A percentile compares a stretch with the other conserved stretches of the same genome.
phyloP scores from a whole-genome alignment of 176 grass and related monocot genomes.

The Miscanthus lutarioriparius region DNA sequence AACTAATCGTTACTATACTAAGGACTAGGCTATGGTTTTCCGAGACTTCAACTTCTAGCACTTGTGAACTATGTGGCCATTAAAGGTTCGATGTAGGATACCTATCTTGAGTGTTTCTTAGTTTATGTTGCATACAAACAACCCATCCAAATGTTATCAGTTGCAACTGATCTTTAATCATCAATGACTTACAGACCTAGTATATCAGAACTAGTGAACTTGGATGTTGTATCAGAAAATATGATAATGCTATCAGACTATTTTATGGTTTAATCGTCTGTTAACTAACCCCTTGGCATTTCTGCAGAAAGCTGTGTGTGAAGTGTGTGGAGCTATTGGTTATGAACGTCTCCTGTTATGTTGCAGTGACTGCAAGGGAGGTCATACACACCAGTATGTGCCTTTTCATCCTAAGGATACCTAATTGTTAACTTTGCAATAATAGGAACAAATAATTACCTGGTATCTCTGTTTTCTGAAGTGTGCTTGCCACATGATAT shows the following conservation, averaged over 20 bases:
- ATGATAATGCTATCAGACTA: neutral
- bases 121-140: neutral
- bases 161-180: neutral
- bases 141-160: neutral
- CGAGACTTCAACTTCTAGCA: neutral
- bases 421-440: neutral
- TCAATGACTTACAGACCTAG: neutral
- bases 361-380: constrained; percentile 30
- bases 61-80: neutral
- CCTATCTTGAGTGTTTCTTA: neutral
- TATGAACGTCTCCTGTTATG: constrained; percentile 25
- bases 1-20: neutral
- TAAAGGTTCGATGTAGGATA: neutral
- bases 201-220: neutral
- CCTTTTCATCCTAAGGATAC: neutral
- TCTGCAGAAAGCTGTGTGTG: constrained; percentile 43
- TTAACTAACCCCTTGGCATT: neutral
- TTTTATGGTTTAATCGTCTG: neutral
- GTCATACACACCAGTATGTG: constrained; percentile 41
- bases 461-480: constrained; percentile 2
- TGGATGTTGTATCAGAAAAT: neutral
- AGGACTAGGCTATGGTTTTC: neutral
- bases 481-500: neutral
- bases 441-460: neutral
- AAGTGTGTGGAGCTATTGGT: constrained; percentile 40